Percentiles rank a stretch among this genome's conserved stretches.
phyloP scores from a whole-genome alignment of 2,329 filamentous ascomycete species.

The Alternaria panax region DNA sequence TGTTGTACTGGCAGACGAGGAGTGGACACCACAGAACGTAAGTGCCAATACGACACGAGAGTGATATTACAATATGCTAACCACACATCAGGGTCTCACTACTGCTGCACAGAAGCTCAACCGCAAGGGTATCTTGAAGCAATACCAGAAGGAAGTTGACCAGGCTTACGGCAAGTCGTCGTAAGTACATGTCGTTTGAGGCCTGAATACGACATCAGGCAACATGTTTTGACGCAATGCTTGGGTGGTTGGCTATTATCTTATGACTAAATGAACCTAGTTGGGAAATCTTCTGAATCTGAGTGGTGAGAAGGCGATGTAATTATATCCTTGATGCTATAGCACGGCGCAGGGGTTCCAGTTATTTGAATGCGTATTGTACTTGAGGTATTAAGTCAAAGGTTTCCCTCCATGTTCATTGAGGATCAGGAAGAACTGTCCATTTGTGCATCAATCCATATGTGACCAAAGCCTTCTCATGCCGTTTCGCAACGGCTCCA shows the following conservation, averaged over 20 bases:
- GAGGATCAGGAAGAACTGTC: not conserved
- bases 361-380: not conserved
- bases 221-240: not conserved
- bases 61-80: slow-evolving; percentile 24
- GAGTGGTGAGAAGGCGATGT: slow-evolving; percentile 4
- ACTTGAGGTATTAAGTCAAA: not conserved
- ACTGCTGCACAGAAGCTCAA: slow-evolving; percentile 63
- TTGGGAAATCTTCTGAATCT: not conserved
- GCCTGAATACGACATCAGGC: not conserved
- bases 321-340: slow-evolving; percentile 11
- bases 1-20: slow-evolving; percentile 81
- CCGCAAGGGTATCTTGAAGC: slow-evolving; percentile 58
- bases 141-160: slow-evolving; percentile 61
- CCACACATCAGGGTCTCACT: slow-evolving; percentile 52
- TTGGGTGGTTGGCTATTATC: not conserved
- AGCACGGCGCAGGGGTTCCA: not conserved
- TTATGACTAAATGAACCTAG: not conserved
- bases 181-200: not conserved
- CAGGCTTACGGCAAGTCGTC: slow-evolving; percentile 51
- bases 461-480: not conserved
- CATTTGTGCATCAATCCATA: not conserved
- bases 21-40: slow-evolving; percentile 87
- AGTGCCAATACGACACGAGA: slow-evolving; percentile 51
- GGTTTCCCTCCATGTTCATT: not conserved
- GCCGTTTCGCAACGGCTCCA: not conserved